A percentile compares a stretch with the other conserved stretches of the same genome.
These are phyloP conservation scores for Lathyrus sativus DNA, from an alignment of 306 rosid species.

Conservation along the genomic window DNA sequence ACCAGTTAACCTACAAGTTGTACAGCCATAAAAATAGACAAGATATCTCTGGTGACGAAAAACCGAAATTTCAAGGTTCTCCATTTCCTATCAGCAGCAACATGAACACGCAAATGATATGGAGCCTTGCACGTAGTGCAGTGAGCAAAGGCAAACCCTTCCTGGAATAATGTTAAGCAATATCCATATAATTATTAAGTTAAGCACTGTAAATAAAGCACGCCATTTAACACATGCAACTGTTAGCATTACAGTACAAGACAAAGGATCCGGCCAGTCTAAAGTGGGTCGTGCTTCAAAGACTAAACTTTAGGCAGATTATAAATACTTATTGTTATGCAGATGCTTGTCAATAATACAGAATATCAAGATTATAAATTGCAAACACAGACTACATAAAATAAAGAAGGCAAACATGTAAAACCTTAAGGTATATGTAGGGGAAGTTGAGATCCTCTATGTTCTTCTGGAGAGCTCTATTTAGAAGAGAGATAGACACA, in stretches of 20 bases:
- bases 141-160: conserved; percentile 99
- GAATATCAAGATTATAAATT: neutral
- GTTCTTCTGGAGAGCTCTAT: no score
- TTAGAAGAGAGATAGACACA: neutral
- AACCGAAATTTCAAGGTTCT: conserved; percentile 93
- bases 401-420: conserved; percentile 28
- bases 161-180: conserved; percentile 60
- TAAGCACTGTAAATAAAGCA: conserved; percentile 6
- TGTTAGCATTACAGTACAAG: neutral
- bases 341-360: conserved; percentile 19
- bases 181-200: conserved; percentile 41
- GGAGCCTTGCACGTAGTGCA: conserved; percentile 99
- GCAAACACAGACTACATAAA: conserved; percentile 14
- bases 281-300: conserved; percentile 1
- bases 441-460: neutral
- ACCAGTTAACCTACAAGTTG: conserved; percentile 78
- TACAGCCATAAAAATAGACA: conserved; percentile 82
- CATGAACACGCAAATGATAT: conserved; percentile 93
- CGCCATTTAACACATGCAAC: conserved; percentile 13
- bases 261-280: conserved; percentile 8
- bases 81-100: conserved; percentile 95
- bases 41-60: conserved; percentile 92
- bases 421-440: conserved; percentile 12
- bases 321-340: conserved; percentile 8
- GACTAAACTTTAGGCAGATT: conserved; percentile 20